phyloP scores from a whole-genome alignment of 306 rosid species.

The Fagus sylvatica region DNA sequence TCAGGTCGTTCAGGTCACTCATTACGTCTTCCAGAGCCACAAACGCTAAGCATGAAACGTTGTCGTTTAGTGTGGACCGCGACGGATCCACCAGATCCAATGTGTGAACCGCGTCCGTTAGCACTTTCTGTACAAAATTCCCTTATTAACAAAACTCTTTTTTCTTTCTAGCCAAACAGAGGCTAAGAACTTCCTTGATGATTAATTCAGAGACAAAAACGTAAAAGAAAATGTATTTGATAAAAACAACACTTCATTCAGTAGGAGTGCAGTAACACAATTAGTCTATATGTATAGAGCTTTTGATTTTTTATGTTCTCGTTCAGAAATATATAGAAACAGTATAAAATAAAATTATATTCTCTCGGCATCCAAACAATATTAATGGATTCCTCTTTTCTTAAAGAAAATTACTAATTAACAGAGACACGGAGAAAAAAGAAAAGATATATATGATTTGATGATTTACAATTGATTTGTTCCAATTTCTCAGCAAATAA shows the following conservation, averaged over 20 bases:
- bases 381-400: too few relatives aligned
- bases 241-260: too few relatives aligned
- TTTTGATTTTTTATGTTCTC: background rate
- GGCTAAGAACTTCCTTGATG: background rate
- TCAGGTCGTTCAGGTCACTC: conserved; percentile 56
- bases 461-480: background rate
- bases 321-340: background rate
- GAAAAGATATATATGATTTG: too few relatives aligned
- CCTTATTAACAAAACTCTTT: too few relatives aligned
- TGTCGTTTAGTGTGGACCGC: conserved; percentile 63
- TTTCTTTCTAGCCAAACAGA: conserved; percentile 11
- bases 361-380: too few relatives aligned
- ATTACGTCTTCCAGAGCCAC: conserved; percentile 46
- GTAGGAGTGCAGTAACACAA: background rate
- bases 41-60: conserved; percentile 38
- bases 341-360: background rate
- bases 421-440: too few relatives aligned
- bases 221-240: background rate
- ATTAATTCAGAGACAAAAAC: background rate
- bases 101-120: conserved; percentile 49
- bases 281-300: background rate
- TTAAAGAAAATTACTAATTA: too few relatives aligned
- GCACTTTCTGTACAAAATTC: conserved; percentile 38
- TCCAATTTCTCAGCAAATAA: background rate
- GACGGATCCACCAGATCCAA: conserved; percentile 49